Base-by-base conservation (phyloP, 768 basidiomycete genomes). In the Gymnopilus junonius region DNA sequence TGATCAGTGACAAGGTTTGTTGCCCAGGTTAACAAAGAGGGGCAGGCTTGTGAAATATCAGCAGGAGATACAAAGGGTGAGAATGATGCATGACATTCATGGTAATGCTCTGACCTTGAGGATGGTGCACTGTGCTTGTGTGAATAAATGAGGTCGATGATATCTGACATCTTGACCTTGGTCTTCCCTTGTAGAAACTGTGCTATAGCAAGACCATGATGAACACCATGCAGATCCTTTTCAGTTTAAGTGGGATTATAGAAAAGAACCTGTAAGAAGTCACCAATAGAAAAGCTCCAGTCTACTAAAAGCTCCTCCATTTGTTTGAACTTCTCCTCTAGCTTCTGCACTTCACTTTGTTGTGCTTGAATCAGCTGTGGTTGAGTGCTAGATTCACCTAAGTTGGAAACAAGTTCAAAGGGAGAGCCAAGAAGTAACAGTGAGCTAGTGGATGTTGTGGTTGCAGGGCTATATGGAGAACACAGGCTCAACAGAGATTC, bases 131-230 rank as follows among this genome's bases (percentile, higher is more conserved):
- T 60, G 48, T 40, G 59, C 23, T 56, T 55, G 45, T 70, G 67
- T 11, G 42, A 31, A 55, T 71, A 71, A 10, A 71, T 40, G n/a
- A 71, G 54, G 21, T 50, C 29, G 21, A 69, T 69, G 8, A 71
- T 66, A 1, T 59, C 51, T 0, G 50, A 58, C 58, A 67, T 71
- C 23, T 64, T 62, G 25, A 64, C 56, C 4, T 61, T 63, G 8
- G 57, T 62, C 27, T 58, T 45, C 14, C 70, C 68, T 51, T 67
- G 63, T 17, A 67, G 63, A 62, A 66, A 65, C 10, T 55, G 54
- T 32, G 61, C 2, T 3, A 62, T 40, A 15, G 35, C 62, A 59
- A 46, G 56, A 66, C 40, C 25, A 51, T 51, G 50, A 20, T 2
- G 1, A n/a, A 17, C 1, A 2, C 50, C 50, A 32, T 32, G 51